Evolutionary conservation across 257 asterid genomes (phyloP), one percentile per base, ranked within the genome.

Genomic region (Solanum chiquidenum): DNA sequence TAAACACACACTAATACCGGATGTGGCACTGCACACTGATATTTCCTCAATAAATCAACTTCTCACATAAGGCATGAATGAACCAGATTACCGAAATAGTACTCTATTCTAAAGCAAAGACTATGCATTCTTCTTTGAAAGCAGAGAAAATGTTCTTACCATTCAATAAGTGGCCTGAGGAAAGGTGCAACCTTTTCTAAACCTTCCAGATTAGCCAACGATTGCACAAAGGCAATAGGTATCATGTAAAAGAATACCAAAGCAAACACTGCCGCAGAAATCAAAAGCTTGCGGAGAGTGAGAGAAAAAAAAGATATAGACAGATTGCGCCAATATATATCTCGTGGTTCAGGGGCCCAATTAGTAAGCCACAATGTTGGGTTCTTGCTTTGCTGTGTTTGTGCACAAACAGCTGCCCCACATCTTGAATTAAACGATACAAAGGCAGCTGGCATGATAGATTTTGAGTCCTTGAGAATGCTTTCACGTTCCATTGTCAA

Each of bases 291-390:
- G 85, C 99, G 93, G 44, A 97, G 90, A 88, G 92, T 94, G 31
- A 93, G 96, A 69, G 99, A 97, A 49, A 97, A 90, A 87, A 96
- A 97, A 2, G 99, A 97, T 88, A 97, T 93, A 12, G 97, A 91
- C 86, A 97, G 91, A 90, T 97, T 97, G 89, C 80, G 89, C 99
- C 99, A 97, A 92, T 94, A 97, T 25, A 97, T 92, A 86, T 97
- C 99, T 40, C 98, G 97, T 64, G 99, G 99, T 89, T 97, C 99
- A 5, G 99, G 99, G 40, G 99, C 99, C 99, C 98, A 95, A 89
- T 92, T 90, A 60, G 99, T 96, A 88, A 96, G 87, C 99, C 98
- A 97, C 71, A 91, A 85, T 9, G 98, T 96, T 20, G 99, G 99
- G 55, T 94, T 97, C 85, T 93, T 95, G 95, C 98, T 95, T 89